Base-by-base conservation (phyloP, 108 stramenopile genomes). In the Conticribra weissflogii region DNA sequence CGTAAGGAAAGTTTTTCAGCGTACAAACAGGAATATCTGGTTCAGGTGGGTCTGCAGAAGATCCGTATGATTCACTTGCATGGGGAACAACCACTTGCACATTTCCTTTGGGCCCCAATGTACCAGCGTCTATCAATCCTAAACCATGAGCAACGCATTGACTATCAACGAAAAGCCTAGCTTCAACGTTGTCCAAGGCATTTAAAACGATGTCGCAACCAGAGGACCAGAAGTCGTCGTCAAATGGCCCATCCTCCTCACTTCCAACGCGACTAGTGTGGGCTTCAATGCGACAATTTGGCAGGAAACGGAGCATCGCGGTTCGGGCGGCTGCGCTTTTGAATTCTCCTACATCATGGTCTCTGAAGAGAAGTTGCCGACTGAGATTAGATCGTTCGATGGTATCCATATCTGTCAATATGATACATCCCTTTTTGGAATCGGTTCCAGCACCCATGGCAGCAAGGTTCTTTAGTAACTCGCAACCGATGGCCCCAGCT, bases 321-420 rank as follows among this genome's bases (percentile, higher is more conserved):
- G 83, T 66, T 45, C 82, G 72, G 24, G 94, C 91, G 4, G 94
- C 91, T 22, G 68, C 71, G 50, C 96, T 94, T 71, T 95, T 96
- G 77, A 95, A 91, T 24, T 90, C 83, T 27, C 93, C 94, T 59
- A 95, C 87, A 67, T 95, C 89, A 14, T 62, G 60, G 41, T 94
- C 85, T 27, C 99, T 85, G 70, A 97, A 99, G 1, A 97, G 88
- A 24, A 98, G 90, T 70, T 98, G 98, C 30, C 99, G 78, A 73
- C 98, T 99, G 17, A 99, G 83, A 81, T 99, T 99, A 25, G 97
- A 97, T 57, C 96, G 82, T 66, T 99, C 99, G 69, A 99, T 99
- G 12, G 98, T 97, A 81, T 99, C 99, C 89, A 99, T 90, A 76
- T 99, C 99, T 34, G 98, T 98, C 19, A 98, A 27, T 22, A 84